Evolutionary conservation across 164 flowering plant genomes (phyloP).

Genomic region (Macadamia integrifolia): DNA sequence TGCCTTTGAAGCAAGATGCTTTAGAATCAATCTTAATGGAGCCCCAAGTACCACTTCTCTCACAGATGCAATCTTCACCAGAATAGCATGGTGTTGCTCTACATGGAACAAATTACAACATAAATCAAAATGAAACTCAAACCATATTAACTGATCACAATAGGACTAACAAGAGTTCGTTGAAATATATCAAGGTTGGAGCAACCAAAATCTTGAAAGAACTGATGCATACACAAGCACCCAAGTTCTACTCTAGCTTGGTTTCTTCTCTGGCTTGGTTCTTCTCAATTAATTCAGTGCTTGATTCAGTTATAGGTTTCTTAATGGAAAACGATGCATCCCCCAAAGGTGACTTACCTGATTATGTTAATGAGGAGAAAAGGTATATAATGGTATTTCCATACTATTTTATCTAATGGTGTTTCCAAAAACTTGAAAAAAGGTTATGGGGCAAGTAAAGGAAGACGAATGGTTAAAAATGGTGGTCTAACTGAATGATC

Average conservation of each 20-base stretch:
- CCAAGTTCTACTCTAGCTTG: too few relatives aligned
- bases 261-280: too few relatives aligned
- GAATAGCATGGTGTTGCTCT: constrained; percentile 57
- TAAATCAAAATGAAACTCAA: background rate
- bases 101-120: constrained; percentile 8
- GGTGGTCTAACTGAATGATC: constrained; percentile 4
- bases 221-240: too few relatives aligned
- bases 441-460: too few relatives aligned
- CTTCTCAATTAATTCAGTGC: too few relatives aligned
- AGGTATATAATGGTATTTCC: background rate
- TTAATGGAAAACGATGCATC: background rate
- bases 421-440: too few relatives aligned
- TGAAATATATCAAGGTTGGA: background rate
- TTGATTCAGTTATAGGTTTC: too few relatives aligned
- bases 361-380: too few relatives aligned
- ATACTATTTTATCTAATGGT: too few relatives aligned
- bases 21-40: constrained; percentile 64
- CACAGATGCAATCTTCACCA: constrained; percentile 82
- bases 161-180: background rate
- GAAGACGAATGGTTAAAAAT: background rate
- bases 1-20: constrained; percentile 61
- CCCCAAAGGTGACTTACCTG: too few relatives aligned
- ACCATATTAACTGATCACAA: background rate
- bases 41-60: constrained; percentile 97
- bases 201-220: background rate